Evolutionary conservation across 805 yeast genomes (phyloP).

Genomic region (Phaffomyces opuntiae): DNA sequence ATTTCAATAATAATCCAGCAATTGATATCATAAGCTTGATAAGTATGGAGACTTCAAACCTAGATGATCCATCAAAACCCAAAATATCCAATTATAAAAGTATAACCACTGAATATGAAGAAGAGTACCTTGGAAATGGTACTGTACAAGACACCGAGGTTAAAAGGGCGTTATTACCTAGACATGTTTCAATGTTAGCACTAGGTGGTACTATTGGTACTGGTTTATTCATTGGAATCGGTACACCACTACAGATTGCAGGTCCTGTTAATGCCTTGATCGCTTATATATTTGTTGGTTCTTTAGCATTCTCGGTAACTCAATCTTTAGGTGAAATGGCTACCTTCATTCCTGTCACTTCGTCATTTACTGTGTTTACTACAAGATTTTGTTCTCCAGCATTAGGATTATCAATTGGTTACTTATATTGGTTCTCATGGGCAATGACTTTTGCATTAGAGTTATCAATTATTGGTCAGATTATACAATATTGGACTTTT

Average conservation of each 20-base stretch:
- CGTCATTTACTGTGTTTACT: slow-evolving; percentile 65
- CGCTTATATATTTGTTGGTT: slow-evolving; percentile 61
- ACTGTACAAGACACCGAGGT: slow-evolving; percentile 27
- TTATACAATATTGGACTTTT: slow-evolving; percentile 56
- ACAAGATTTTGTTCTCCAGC: slow-evolving; percentile 62
- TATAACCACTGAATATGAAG: too few species aligned
- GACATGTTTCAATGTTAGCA: slow-evolving; percentile 72
- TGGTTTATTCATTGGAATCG: slow-evolving; percentile 64
- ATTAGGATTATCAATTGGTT: slow-evolving; percentile 64
- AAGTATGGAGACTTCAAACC: too few species aligned
- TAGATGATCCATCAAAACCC: too few species aligned
- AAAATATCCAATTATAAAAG: too few species aligned
- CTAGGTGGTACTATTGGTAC: slow-evolving; percentile 79
- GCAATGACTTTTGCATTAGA: slow-evolving; percentile 71
- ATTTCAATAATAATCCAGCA: too few species aligned
- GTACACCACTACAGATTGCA: slow-evolving; percentile 46
- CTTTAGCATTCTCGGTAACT: slow-evolving; percentile 57
- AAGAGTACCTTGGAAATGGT: background rate
- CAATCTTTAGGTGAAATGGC: slow-evolving; percentile 80
- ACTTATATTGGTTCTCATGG: slow-evolving; percentile 75
- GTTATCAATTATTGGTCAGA: slow-evolving; percentile 63
- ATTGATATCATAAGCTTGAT: too few species aligned
- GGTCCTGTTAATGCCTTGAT: slow-evolving; percentile 69
- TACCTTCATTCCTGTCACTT: slow-evolving; percentile 63
- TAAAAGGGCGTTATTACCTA: slow-evolving; percentile 51